Conservation (phyloP, 2,329 filamentous ascomycete genomes). For the Colletotrichum sp. region DNA sequence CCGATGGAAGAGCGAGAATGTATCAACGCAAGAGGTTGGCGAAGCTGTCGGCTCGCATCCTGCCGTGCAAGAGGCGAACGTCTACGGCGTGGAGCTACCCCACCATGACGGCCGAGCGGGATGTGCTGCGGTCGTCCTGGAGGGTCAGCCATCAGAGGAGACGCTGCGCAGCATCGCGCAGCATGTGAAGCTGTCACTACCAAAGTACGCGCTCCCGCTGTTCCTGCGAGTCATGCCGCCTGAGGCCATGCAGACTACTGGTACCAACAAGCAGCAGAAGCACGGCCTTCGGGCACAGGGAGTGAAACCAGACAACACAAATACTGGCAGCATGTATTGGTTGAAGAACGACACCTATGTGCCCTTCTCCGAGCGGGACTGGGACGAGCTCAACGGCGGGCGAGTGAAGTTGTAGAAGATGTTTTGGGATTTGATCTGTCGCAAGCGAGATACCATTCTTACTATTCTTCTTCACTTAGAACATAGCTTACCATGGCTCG, state of each 20-base stretch:
- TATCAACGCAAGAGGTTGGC: slow-evolving; percentile 83
- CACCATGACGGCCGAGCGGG: slow-evolving; percentile 85
- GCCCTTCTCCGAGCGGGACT: slow-evolving; percentile 70
- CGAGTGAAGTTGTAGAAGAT: slow-evolving; percentile 67
- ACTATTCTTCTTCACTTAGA: not conserved
- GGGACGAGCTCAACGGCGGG: slow-evolving; percentile 70
- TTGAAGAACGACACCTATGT: slow-evolving; percentile 70
- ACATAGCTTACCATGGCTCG: not conserved
- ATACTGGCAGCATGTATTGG: slow-evolving; percentile 64
- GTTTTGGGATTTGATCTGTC: not conserved
- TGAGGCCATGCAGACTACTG: slow-evolving; percentile 68
- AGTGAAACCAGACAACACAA: slow-evolving; percentile 67
- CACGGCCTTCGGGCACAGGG: slow-evolving; percentile 73
- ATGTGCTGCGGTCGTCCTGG: slow-evolving; percentile 73
- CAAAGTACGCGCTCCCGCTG: slow-evolving; percentile 76
- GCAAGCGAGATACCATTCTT: slow-evolving; percentile 16
- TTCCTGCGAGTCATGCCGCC: slow-evolving; percentile 74
- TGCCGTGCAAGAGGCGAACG: slow-evolving; percentile 77
- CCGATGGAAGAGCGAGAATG: slow-evolving; percentile 84
- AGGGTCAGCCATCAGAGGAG: slow-evolving; percentile 45
- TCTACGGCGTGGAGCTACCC: slow-evolving; percentile 82
- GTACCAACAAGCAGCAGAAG: slow-evolving; percentile 92
- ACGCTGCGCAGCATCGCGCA: slow-evolving; percentile 64
- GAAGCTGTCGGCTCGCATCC: slow-evolving; percentile 73
- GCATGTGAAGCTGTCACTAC: slow-evolving; percentile 64